phyloP scores from a whole-genome alignment of 2,329 filamentous ascomycete species.

The Verticillium isaacii region DNA sequence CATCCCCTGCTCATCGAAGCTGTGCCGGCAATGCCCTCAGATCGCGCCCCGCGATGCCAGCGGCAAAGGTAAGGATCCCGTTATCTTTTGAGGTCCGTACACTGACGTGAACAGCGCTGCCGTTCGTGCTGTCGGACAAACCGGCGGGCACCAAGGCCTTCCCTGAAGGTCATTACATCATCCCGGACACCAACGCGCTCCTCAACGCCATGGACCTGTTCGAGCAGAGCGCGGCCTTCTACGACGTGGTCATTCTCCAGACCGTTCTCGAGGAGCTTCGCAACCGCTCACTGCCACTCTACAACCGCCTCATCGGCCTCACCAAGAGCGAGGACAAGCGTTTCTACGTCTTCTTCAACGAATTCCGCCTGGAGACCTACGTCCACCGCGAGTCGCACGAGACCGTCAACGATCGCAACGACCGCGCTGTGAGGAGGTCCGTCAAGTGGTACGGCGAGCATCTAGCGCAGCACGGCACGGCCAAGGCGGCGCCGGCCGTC shows the following conservation, averaged over 20 bases:
- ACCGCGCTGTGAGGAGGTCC: constrained; percentile 80
- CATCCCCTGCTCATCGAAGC: constrained; percentile 91
- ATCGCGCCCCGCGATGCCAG: constrained; percentile 21
- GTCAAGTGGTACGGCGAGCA: constrained; percentile 90
- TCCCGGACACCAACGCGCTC: constrained; percentile 94
- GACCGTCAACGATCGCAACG: constrained; percentile 93
- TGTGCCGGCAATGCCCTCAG: constrained; percentile 73
- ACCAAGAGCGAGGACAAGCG: constrained; percentile 96
- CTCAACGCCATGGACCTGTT: constrained; percentile 96
- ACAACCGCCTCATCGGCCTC: constrained; percentile 85
- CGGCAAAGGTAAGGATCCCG: neutral
- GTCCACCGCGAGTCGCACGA: constrained; percentile 71
- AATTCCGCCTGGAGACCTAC: constrained; percentile 91
- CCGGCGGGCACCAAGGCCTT: constrained; percentile 80
- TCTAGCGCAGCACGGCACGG: constrained; percentile 56
- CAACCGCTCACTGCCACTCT: constrained; percentile 88
- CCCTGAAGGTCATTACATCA: constrained; percentile 84
- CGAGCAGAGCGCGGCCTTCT: constrained; percentile 85
- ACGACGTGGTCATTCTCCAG: constrained; percentile 94
- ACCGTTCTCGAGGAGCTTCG: constrained; percentile 95
- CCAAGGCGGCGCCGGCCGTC: constrained; percentile 63
- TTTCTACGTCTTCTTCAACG: constrained; percentile 99
- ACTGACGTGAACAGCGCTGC: constrained; percentile 49
- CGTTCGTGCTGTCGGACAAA: constrained; percentile 84
- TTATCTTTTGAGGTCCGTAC: neutral